Evolutionary conservation across 2,329 filamentous ascomycete species (phyloP).

Genomic region (Teratosphaeria destructans): DNA sequence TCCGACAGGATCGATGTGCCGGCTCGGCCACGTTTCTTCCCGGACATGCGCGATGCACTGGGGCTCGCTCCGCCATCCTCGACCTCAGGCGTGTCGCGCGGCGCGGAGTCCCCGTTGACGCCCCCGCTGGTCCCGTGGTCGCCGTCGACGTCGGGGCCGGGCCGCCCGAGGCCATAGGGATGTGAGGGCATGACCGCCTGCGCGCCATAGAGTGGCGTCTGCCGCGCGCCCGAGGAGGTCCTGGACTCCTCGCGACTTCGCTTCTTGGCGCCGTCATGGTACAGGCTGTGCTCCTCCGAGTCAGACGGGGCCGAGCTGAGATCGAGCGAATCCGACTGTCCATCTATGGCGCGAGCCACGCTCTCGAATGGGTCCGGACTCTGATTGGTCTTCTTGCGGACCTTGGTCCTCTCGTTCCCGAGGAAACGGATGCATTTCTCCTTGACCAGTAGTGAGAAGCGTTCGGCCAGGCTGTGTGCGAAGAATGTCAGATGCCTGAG

Average conservation of each 20-base stretch:
- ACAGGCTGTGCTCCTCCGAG: background rate
- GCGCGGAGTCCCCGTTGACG: background rate
- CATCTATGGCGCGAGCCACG: background rate
- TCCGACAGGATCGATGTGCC: background rate
- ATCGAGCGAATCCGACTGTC: background rate
- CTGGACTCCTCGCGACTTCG: background rate
- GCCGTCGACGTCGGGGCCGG: background rate
- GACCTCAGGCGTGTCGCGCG: background rate
- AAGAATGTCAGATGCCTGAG: background rate
- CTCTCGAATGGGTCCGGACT: background rate
- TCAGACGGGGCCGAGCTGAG: background rate
- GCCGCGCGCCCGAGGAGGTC: background rate
- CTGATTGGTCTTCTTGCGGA: background rate
- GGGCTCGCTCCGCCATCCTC: background rate
- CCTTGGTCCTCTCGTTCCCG: background rate
- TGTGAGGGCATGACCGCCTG: background rate
- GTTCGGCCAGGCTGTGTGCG: background rate
- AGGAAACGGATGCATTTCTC: conserved; percentile 1
- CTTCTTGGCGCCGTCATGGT: background rate
- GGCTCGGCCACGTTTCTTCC: background rate
- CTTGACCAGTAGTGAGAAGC: background rate
- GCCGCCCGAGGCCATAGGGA: background rate
- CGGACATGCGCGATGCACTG: background rate
- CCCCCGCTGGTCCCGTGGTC: background rate
- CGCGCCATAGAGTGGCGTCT: background rate